Conservation (phyloP, 768 basidiomycete genomes). For the Neoboletus brunneissimus region DNA sequence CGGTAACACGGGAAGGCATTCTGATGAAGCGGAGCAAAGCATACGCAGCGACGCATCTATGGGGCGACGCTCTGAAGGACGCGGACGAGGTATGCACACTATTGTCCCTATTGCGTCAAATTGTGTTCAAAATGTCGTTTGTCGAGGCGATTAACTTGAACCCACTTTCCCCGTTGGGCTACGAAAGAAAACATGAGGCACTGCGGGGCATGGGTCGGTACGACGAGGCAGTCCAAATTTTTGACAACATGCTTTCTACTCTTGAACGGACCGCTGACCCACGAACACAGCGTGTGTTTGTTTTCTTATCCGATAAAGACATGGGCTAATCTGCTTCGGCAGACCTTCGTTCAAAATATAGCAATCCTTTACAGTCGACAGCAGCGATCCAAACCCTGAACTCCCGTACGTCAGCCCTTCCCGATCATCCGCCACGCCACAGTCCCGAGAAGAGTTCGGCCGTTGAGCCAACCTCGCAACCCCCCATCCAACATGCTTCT, state of each 20-base stretch:
- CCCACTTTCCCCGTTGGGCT: neutral
- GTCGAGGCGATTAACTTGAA: neutral
- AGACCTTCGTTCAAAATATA: neutral
- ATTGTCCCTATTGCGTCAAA: neutral
- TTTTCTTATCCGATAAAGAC: neutral
- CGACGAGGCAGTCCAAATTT: neutral
- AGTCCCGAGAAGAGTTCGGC: neutral
- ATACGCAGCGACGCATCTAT: neutral
- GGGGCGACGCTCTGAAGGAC: conserved; percentile 1
- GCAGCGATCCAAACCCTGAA: neutral
- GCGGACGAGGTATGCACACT: conserved; percentile 2
- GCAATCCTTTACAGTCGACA: neutral
- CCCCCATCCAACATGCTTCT: too few species aligned
- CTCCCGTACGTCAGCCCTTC: neutral
- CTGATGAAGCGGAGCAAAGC: conserved; percentile 6
- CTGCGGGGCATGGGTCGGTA: conserved; percentile 14
- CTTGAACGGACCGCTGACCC: neutral
- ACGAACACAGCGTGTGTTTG: neutral
- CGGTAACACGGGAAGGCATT: neutral
- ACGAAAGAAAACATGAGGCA: neutral
- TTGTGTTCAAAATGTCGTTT: neutral
- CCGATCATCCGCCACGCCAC: neutral
- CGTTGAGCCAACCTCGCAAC: neutral
- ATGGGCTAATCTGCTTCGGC: neutral
- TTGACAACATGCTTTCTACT: neutral